Evolutionary conservation across 2,329 filamentous ascomycete genomes (phyloP), one percentile per base, ranked within the genome.

Genomic region (Hypoxylon sp.): DNA sequence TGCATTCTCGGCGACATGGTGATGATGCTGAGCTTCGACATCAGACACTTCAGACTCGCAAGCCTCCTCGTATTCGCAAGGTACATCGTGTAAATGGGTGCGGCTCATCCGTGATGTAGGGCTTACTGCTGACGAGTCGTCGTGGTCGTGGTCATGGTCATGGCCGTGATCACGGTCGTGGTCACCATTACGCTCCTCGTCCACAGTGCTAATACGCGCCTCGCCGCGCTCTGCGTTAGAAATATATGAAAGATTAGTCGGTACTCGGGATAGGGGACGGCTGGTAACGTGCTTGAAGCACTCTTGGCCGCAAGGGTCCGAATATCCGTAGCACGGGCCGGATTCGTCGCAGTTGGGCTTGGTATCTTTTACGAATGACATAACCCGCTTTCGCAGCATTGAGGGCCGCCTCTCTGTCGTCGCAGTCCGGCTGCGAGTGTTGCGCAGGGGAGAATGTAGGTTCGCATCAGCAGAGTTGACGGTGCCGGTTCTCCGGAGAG

Each of bases 1-100:
- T 4, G 91, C 92, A 70, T 98, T 98, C 60, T 91, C 88, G 0
- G 94, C 91, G 2, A 98, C 94, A 73, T 99, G 95, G 74, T 99
- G 94, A 70, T 99, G 94, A 70, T 97, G 92, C 58, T 79, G 79
- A 4, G 77, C 77, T 58, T 83, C 81, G 4, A 76, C n/a, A 48
- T 84, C 81, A 1, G 72, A 74, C 11, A 65, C 62, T 2, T 69
- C 63, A 3, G 73, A 63, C 8, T 69, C 56, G 37, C 71, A 68
- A 24, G 46, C 62, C 6, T 51, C 41, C 27, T 59, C 63, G 17
- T 65, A 24, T 13, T 60, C 57, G 11, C 41, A 29, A 10, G 67
- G 33, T 72, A 57, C 3, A 69, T 70, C 35, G 37, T 55, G 67
- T 2, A 70, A 73, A 5, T 69, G 65, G 9, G 66, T 58, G 2